Evolutionary conservation across 169 alveolate genomes (phyloP).

Genomic region (Amoebophrya sp.): DNA sequence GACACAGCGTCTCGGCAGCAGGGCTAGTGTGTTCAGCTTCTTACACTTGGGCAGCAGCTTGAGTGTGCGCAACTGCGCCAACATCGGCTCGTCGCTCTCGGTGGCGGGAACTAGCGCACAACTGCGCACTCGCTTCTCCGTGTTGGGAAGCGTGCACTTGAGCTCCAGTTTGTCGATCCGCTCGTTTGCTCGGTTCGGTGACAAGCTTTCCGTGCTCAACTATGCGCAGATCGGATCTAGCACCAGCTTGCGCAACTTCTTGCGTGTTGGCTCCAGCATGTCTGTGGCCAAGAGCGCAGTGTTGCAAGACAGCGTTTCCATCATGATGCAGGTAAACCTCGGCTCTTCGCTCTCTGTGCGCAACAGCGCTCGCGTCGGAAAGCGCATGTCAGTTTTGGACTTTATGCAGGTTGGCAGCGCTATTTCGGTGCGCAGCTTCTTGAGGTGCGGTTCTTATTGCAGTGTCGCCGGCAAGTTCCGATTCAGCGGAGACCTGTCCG

Average conservation of each 20-base stretch:
- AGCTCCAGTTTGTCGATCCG: slow-evolving; percentile 23
- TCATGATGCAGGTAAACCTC: too few relatives aligned
- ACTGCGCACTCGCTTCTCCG: neutral
- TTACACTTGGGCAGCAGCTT: neutral
- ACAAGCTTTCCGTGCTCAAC: slow-evolving; percentile 24
- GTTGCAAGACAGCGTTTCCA: too few relatives aligned
- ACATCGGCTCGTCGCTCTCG: slow-evolving; percentile 1
- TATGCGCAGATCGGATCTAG: slow-evolving; percentile 23
- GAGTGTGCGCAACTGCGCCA: neutral
- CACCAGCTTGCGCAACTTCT: neutral
- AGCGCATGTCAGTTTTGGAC: neutral
- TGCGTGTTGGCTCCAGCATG: neutral
- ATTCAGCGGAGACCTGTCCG: neutral
- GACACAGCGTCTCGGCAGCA: slow-evolving; percentile 17
- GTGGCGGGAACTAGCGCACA: neutral
- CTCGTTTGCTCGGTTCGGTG: slow-evolving; percentile 1
- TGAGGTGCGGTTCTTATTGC: slow-evolving; percentile 9
- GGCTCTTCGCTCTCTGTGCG: too few relatives aligned
- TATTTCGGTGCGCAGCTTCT: slow-evolving; percentile 19
- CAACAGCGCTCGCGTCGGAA: too few relatives aligned
- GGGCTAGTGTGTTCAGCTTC: neutral
- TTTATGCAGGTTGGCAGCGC: neutral
- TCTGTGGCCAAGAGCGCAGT: too few relatives aligned
- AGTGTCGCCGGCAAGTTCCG: neutral
- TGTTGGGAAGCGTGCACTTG: neutral